A percentile compares a stretch with the other conserved stretches of the same genome.
Evolutionary conservation across 2,329 filamentous ascomycete species (phyloP).

Genomic region (Scolecobasidium constrictum): DNA sequence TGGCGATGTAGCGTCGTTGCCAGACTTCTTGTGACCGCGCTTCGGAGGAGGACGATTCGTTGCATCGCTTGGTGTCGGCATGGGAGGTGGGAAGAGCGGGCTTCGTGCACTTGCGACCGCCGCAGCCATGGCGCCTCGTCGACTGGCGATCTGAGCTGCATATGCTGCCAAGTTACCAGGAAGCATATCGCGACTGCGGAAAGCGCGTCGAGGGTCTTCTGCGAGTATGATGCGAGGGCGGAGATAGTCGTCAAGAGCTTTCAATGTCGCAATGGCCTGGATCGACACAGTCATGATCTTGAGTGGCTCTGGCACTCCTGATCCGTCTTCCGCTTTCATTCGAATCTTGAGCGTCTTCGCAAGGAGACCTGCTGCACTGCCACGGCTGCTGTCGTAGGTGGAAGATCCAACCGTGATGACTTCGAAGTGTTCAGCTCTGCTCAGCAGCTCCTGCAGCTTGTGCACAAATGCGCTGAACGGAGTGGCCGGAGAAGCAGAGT

Average conservation of each 20-base stretch:
- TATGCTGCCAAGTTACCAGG: slow-evolving; percentile 64
- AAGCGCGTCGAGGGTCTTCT: slow-evolving; percentile 56
- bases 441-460: slow-evolving; percentile 91
- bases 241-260: slow-evolving; percentile 89
- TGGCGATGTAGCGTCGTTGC: not conserved
- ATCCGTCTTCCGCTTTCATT: slow-evolving; percentile 79
- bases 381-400: slow-evolving; percentile 78
- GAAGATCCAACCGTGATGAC: slow-evolving; percentile 93
- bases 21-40: slow-evolving; percentile 9
- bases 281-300: slow-evolving; percentile 97
- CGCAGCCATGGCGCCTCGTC: slow-evolving; percentile 14
- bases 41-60: slow-evolving; percentile 22
- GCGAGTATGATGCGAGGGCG: slow-evolving; percentile 76
- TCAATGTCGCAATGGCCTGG: slow-evolving; percentile 96
- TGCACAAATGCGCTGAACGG: slow-evolving; percentile 85
- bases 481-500: slow-evolving; percentile 60
- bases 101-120: not conserved
- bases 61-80: slow-evolving; percentile 24
- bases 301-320: slow-evolving; percentile 78
- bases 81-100: slow-evolving; percentile 12
- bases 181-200: slow-evolving; percentile 44
- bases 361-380: slow-evolving; percentile 88
- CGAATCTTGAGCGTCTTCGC: slow-evolving; percentile 90
- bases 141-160: slow-evolving; percentile 60
- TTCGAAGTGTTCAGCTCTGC: slow-evolving; percentile 95